Conservation (phyloP, 129 eudicot species). For the Flaveria trinervia region DNA sequence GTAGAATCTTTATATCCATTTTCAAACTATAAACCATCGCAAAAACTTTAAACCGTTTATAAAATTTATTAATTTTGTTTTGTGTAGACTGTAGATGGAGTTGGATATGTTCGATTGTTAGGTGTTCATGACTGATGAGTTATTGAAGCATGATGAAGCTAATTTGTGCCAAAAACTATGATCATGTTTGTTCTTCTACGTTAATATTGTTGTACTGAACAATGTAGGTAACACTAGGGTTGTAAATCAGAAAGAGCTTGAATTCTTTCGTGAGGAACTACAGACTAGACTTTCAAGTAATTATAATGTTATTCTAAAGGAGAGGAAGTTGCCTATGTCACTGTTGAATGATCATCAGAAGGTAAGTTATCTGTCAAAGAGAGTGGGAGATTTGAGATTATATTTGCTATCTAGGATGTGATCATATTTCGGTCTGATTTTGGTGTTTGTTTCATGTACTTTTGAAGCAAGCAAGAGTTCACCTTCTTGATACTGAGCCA, state of each 20-base stretch:
- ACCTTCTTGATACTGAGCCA: constrained; percentile 89
- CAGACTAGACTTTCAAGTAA: constrained; percentile 59
- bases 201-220: no score
- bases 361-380: constrained; percentile 38
- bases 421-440: constrained; percentile 2
- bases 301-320: constrained; percentile 76
- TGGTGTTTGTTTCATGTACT: constrained; percentile 18
- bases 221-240: constrained; percentile 72
- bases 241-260: constrained; percentile 80
- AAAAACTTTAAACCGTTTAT: no score
- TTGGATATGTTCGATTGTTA: no score
- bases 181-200: no score
- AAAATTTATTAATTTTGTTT: no score
- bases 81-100: no score
- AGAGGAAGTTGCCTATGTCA: constrained; percentile 86
- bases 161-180: no score
- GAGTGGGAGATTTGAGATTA: background rate
- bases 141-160: no score
- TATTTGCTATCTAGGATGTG: background rate
- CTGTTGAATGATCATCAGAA: constrained; percentile 87
- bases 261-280: constrained; percentile 76
- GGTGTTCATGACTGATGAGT: no score
- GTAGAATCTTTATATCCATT: no score
- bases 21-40: no score
- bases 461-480: constrained; percentile 86